A percentile compares a stretch with the other conserved stretches of the same genome.
These are phyloP conservation scores for Pelargonium cotyledonis DNA, from an alignment of 441 rosid species.

Conservation along the genomic window DNA sequence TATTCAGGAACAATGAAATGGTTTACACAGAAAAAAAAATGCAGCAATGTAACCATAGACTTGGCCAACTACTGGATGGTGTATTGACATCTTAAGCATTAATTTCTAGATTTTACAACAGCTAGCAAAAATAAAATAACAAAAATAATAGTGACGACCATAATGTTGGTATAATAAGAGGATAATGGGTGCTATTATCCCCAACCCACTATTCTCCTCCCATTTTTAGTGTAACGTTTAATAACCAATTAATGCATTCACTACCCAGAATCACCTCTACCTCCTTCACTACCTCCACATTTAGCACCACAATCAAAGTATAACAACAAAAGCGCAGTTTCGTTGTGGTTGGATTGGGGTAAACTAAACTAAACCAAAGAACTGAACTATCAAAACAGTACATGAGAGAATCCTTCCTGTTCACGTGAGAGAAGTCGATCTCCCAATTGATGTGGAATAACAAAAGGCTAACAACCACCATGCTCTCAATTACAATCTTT, in stretches of 20 bases:
- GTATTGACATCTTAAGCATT: not conserved
- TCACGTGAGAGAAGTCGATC: not conserved
- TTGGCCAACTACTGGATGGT: not conserved
- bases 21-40: not conserved
- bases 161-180: no score
- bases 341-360: not conserved
- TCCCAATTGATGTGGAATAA: not conserved
- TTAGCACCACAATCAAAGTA: not conserved
- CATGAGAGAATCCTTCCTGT: not conserved
- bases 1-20: not conserved
- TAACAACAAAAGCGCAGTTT: not conserved
- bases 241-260: not conserved
- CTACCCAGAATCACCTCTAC: not conserved
- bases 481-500: not conserved
- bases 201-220: no score
- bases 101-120: not conserved
- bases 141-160: not conserved
- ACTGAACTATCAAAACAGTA: not conserved
- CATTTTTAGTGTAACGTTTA: no score
- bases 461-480: not conserved
- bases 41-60: slow-evolving; percentile 1
- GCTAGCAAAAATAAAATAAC: not conserved
- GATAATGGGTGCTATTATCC: no score
- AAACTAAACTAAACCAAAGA: not conserved
- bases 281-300: not conserved